Evolutionary conservation across 2,329 filamentous ascomycete species (phyloP).

Genomic region (Ampelomyces quisqualis): DNA sequence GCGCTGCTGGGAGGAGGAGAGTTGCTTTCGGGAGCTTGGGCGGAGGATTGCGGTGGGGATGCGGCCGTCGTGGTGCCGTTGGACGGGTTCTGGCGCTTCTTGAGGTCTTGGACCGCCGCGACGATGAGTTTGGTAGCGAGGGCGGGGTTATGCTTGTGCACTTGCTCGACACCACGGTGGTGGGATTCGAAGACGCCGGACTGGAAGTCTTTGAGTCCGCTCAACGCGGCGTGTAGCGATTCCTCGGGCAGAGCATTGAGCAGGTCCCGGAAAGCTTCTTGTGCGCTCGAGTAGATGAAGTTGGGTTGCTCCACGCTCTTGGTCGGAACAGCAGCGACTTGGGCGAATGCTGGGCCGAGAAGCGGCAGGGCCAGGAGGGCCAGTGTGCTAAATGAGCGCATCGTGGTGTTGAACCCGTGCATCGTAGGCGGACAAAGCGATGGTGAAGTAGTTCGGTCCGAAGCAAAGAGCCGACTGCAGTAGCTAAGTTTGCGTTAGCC

Average conservation of each 20-base stretch:
- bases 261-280: conserved; percentile 55
- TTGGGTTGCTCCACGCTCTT: conserved; percentile 13
- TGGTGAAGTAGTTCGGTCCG: conserved; percentile 6
- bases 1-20: neutral
- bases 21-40: conserved; percentile 7
- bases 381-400: conserved; percentile 35
- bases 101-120: conserved; percentile 58
- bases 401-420: conserved; percentile 11
- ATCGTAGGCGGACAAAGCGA: conserved; percentile 4
- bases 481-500: conserved; percentile 24
- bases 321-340: conserved; percentile 23
- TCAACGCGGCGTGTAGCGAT: conserved; percentile 66
- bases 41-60: conserved; percentile 4
- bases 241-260: conserved; percentile 59
- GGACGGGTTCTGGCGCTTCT: conserved; percentile 43
- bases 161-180: conserved; percentile 61
- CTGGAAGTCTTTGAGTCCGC: conserved; percentile 63
- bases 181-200: conserved; percentile 69
- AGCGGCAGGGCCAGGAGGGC: conserved; percentile 37
- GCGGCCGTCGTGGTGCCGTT: conserved; percentile 27
- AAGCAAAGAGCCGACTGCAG: conserved; percentile 15
- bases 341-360: conserved; percentile 23
- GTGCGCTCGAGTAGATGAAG: conserved; percentile 36
- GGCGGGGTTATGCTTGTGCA: conserved; percentile 61
- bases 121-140: conserved; percentile 64